These are phyloP conservation scores for Ogataea glucozyma DNA, from an alignment of 805 yeast species.

Conservation along the genomic window DNA sequence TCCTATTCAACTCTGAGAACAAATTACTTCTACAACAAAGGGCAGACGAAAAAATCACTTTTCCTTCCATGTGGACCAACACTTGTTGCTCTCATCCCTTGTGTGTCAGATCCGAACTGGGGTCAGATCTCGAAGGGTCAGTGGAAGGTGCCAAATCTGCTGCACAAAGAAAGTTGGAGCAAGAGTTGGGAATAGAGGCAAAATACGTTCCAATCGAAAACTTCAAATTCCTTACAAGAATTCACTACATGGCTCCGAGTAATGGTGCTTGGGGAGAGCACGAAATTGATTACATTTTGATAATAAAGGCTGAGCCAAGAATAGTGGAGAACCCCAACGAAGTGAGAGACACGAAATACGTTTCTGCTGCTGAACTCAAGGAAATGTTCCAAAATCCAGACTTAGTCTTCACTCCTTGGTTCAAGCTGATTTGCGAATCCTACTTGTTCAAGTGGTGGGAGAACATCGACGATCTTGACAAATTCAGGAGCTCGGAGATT, in stretches of 20 bases:
- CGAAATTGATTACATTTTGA: slow-evolving; percentile 91
- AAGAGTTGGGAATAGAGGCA: slow-evolving; percentile 80
- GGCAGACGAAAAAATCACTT: slow-evolving; percentile 94
- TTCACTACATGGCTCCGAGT: slow-evolving; percentile 89
- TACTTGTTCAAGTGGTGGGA: slow-evolving; percentile 96
- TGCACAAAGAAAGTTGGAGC: slow-evolving; percentile 88
- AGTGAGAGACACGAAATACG: slow-evolving; percentile 79
- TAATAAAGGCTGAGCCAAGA: slow-evolving; percentile 57
- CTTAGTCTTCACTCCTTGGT: slow-evolving; percentile 94
- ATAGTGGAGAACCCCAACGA: slow-evolving; percentile 71
- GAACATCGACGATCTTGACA: slow-evolving; percentile 57
- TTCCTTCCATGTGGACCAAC: slow-evolving; percentile 97
- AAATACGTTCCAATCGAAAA: slow-evolving; percentile 60
- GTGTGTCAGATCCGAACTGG: slow-evolving; percentile 79
- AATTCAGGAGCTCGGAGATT: slow-evolving; percentile 46
- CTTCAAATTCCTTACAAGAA: slow-evolving; percentile 86
- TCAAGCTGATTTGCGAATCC: slow-evolving; percentile 89
- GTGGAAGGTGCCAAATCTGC: slow-evolving; percentile 81
- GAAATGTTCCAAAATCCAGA: slow-evolving; percentile 67
- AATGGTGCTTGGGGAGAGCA: slow-evolving; percentile 93
- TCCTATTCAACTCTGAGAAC: slow-evolving; percentile 76
- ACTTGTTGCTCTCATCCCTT: slow-evolving; percentile 99
- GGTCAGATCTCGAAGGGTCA: slow-evolving; percentile 57
- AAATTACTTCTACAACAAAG: slow-evolving; percentile 89
- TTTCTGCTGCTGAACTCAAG: slow-evolving; percentile 63